Base-by-base conservation (phyloP, 768 basidiomycete genomes). In the Xerocomus spinulosus region DNA sequence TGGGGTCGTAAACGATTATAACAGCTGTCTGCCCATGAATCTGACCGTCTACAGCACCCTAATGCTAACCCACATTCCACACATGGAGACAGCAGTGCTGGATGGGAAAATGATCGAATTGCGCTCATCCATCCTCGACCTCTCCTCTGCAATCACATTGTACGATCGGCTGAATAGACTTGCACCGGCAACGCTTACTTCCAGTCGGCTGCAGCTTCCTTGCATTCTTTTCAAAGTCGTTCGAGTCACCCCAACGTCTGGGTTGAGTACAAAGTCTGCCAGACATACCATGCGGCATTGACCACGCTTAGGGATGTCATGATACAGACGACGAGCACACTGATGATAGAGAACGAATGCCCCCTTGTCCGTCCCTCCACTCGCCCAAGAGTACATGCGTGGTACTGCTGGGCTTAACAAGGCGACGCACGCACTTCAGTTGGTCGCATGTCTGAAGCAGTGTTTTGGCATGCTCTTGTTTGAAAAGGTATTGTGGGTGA, bases 31-130 rank as follows among this genome's bases (percentile, higher is more conserved):
- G 0, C 52, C 44, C 0, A 3, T 4, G 1, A 34, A 46, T 18
- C 44, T 53, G 12, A 25, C 36, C 2, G 49, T 53, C 20, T 53
- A 44, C 33, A n/a, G 44, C 18, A 15, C 17, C 20, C 25, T 53
- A 4, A 14, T 24, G 0, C 44, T 44, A 9, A 44, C 36, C 3
- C 52, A 50, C 17, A 18, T 53, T 8, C 52, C 15, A 21, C 26
- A 15, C 2, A 26, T 47, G 8, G 41, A 42, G 30, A 30, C 12
- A 3, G 24, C 35, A 0, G 18, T 43, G 15, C 25, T 51, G 36
- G 28, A 43, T 10, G 1, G 5, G 13, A 47, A 25, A 7, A 33
- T 47, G 1, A 24, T 9, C 8, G 15, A 15, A 14, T 23, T 43
- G 12, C 41, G 36, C 7, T 42, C 44, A 12, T 50, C 48, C 24